phyloP scores from a whole-genome alignment of 768 basidiomycete species.

The Thelephora aurantiotincta region DNA sequence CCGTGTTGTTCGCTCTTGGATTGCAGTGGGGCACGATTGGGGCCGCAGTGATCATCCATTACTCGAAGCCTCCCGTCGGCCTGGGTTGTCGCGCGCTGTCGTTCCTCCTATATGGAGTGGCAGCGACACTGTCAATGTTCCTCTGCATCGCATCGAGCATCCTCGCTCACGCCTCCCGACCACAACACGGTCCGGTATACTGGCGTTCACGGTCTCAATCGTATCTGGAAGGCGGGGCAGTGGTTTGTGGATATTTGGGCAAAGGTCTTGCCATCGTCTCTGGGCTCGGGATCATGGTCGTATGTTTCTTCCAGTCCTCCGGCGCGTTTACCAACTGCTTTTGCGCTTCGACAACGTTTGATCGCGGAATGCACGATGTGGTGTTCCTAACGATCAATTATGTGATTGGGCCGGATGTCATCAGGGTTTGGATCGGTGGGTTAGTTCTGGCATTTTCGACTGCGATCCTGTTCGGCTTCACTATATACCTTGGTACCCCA shows the following conservation, averaged over 20 bases:
- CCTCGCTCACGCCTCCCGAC: neutral
- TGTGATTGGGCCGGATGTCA: neutral
- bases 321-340: neutral
- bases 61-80: neutral
- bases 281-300: neutral
- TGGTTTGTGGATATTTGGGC: neutral
- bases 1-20: neutral
- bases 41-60: neutral
- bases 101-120: neutral
- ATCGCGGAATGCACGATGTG: neutral
- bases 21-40: neutral
- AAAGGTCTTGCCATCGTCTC: neutral
- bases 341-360: neutral
- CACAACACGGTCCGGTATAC: neutral
- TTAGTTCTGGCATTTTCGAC: neutral
- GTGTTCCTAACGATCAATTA: neutral
- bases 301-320: neutral
- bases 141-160: neutral
- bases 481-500: neutral
- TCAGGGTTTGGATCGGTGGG: neutral
- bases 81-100: neutral
- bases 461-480: neutral
- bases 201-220: neutral
- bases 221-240: neutral
- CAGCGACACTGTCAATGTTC: neutral